A percentile compares a stretch with the other conserved stretches of the same genome.
phyloP scores from a whole-genome alignment of 2,329 filamentous ascomycete genomes.

The Calonectria leucothoes region DNA sequence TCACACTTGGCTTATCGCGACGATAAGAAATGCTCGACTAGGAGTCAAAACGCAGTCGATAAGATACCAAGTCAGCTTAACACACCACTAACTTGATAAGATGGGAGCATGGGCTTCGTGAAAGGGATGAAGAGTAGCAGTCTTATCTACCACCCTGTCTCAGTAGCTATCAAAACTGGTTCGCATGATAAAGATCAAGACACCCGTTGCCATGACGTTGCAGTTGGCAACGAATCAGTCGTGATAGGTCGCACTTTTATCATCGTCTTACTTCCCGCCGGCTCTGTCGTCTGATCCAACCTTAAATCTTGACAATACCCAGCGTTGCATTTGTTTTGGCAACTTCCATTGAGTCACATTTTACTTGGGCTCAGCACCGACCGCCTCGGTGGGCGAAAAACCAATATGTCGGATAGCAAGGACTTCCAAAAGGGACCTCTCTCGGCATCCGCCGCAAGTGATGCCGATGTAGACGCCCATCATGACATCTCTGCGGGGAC shows the following conservation, averaged over 20 bases:
- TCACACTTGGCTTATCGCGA: neutral
- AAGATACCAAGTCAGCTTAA: neutral
- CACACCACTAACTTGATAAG: neutral
- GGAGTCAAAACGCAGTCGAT: neutral
- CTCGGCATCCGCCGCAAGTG: neutral
- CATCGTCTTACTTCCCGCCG: neutral
- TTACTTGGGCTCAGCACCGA: neutral
- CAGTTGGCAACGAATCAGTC: neutral
- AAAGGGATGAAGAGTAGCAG: neutral
- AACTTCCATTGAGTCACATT: neutral
- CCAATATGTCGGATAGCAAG: neutral
- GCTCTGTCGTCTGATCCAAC: neutral
- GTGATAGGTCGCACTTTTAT: neutral
- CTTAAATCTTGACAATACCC: neutral
- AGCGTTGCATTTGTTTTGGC: neutral
- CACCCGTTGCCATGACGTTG: neutral
- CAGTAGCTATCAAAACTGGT: neutral
- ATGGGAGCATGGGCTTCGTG: neutral
- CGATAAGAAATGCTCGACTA: neutral
- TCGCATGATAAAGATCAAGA: neutral
- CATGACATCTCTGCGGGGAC: slow-evolving; percentile 3
- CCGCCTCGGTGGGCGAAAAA: neutral
- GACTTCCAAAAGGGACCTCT: neutral
- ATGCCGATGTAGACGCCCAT: neutral
- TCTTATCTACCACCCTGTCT: neutral